Conservation (phyloP, 2,329 filamentous ascomycete species). For the Microascus cirrosus region DNA sequence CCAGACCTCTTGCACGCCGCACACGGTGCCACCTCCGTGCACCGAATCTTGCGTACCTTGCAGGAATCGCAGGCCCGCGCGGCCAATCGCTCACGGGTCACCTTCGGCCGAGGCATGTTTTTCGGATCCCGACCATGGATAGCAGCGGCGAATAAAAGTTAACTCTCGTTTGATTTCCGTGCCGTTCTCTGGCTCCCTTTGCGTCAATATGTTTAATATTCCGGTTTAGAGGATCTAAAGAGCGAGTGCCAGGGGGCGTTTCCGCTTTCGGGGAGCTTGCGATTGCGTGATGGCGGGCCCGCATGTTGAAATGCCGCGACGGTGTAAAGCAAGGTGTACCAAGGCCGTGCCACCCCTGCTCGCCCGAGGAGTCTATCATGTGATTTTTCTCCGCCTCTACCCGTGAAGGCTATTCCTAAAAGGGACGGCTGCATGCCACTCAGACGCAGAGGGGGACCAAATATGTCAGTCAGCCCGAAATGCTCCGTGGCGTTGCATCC, state of each 20-base stretch:
- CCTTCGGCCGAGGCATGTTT: slow-evolving; percentile 7
- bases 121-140: background rate
- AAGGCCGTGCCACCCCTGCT: too few species aligned
- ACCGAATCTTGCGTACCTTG: slow-evolving; percentile 41
- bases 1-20: slow-evolving; percentile 28
- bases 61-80: slow-evolving; percentile 35
- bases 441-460: too few species aligned
- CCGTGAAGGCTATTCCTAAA: too few species aligned
- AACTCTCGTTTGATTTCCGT: background rate
- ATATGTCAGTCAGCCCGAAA: too few species aligned
- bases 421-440: too few species aligned
- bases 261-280: background rate
- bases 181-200: background rate
- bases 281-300: background rate
- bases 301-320: background rate
- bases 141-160: too few species aligned
- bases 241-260: background rate
- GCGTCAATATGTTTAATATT: background rate
- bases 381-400: too few species aligned
- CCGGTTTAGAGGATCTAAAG: background rate
- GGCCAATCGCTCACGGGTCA: slow-evolving; percentile 11
- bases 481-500: too few species aligned
- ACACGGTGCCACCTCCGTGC: slow-evolving; percentile 34
- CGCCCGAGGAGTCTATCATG: too few species aligned
- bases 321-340: background rate